Base-by-base conservation (phyloP, 352 stramenopile genomes). In the Phytophthora palmivora region DNA sequence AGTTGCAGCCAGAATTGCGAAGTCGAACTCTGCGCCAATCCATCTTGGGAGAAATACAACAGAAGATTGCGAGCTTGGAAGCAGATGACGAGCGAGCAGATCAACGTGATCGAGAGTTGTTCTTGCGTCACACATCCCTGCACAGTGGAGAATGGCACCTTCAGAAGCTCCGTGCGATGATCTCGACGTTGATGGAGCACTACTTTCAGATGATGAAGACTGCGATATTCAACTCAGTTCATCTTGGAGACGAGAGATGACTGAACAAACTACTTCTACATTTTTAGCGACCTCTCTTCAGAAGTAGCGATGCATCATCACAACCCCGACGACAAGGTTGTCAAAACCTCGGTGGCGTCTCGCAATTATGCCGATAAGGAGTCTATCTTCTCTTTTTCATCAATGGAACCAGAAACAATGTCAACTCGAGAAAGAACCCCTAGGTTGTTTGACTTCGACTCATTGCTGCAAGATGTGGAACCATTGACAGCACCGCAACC, bases 371-470 rank as follows among this genome's bases (percentile, higher is more conserved):
- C 10, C 4, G n/a, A 61, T 9, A 58, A 59, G 18, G 26, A 47
- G 16, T 76, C 63, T 1, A 74, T 78, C 11, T 80, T 82, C 22
- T 66, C 64, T 6, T 76, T 82, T 18, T 55, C 56, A 1, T 55
- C 49, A 4, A 1, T 43, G 8, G 37, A 48, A 18, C 15, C 33
- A 33, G 15, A 9, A n/a, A 46, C 33, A 2, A n/a, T 7, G 10
- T 7, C 41, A 38, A 12, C 28, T 43, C 36, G 16, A 21, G 44
- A 44, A 33, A 50, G 28, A 24, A 12, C n/a, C 11, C 22, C 47
- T 3, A 67, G 47, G 11, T 47, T 90, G 11, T 90, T 87, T 47
- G 75, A 87, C 33, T 89, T 87, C 55, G 76, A 84, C 9, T 83
- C 75, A n/a, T 41, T 89, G 1, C 58, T 91, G 4, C 48, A 67